Base-by-base conservation (phyloP, 2,329 filamentous ascomycete genomes). In the Stachybotrys echinatus region DNA sequence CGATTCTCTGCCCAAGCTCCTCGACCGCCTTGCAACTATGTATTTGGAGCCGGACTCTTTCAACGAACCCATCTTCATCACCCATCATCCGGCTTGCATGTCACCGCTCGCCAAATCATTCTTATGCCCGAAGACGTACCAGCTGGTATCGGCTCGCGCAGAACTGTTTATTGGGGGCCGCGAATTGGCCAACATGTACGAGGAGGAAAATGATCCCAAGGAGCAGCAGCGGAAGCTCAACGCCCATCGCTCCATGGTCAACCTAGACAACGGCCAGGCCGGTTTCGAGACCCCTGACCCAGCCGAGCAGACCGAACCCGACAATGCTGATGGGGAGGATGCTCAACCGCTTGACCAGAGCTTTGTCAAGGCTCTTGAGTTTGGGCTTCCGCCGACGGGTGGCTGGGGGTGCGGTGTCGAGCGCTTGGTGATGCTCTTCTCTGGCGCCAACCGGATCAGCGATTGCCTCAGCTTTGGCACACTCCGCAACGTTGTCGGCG, bases 401-500 rank as follows among this genome's bases (percentile, higher is more conserved):
- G 94, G 94, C 5, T 99, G 94, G 94, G 94, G 94, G 2, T 95
- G 91, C 60, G 94, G 94, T 1, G 75, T 99, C 40, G 94, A 99
- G 70, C 77, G 94, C 48, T 74, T 99, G 48, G 87, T 90, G 37
- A 99, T 99, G 94, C 71, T 96, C 45, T 89, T 97, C 61, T 83
- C 87, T 1, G 91, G 89, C 0, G 77, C 83, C 34, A 81, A 81
- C 64, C 81, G 87, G 58, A 96, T 99, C 61, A 83, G 81, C 38
- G 92, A 97, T 68, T 90, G 92, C 18, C 71, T 97, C 61, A 84
- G 85, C 31, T 99, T 99, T 73, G 94, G 94, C 1, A 95, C 82
- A 49, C 67, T 99, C 72, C 83, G 84, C 64, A 83, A 86, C 55
- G 80, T 87, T 5, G 76, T 84, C 12, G 75, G 75, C 3, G 58